Evolutionary conservation across 148 eudicot species (phyloP).

Genomic region (Heliamphora exappendiculata): DNA sequence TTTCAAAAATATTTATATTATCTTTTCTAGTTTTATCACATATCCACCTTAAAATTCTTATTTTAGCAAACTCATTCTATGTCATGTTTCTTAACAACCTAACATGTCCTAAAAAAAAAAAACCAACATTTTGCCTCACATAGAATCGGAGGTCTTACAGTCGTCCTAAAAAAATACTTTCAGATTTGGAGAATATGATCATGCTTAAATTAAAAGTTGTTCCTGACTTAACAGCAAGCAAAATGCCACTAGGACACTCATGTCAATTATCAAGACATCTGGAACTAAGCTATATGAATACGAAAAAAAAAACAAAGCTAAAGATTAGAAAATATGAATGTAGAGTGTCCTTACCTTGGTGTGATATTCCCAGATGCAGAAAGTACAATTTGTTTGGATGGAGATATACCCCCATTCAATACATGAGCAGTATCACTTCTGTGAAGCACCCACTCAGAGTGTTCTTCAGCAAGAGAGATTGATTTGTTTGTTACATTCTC

Average conservation of each 20-base stretch:
- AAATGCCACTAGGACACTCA: background rate
- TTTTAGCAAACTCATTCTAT: no score
- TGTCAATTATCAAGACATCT: background rate
- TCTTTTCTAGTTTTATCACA: no score
- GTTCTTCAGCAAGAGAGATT: constrained; percentile 13
- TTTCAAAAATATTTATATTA: no score
- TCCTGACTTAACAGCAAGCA: background rate
- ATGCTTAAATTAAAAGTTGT: background rate
- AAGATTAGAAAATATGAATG: background rate
- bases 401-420: constrained; percentile 21
- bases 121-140: no score
- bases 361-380: constrained; percentile 7
- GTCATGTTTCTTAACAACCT: no score
- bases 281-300: background rate
- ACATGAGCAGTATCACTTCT: constrained; percentile 15
- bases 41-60: no score
- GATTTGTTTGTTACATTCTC: constrained; percentile 24
- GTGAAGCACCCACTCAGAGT: constrained; percentile 9
- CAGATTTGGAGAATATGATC: background rate
- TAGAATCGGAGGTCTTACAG: no score
- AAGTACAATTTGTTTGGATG: constrained; percentile 11
- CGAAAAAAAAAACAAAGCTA: background rate
- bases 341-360: constrained; percentile 21
- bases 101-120: no score
- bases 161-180: no score